A percentile compares a stretch with the other conserved stretches of the same genome.
These are phyloP conservation scores for Geosmithia flava DNA, from an alignment of 2,329 filamentous ascomycete species.

Conservation along the genomic window DNA sequence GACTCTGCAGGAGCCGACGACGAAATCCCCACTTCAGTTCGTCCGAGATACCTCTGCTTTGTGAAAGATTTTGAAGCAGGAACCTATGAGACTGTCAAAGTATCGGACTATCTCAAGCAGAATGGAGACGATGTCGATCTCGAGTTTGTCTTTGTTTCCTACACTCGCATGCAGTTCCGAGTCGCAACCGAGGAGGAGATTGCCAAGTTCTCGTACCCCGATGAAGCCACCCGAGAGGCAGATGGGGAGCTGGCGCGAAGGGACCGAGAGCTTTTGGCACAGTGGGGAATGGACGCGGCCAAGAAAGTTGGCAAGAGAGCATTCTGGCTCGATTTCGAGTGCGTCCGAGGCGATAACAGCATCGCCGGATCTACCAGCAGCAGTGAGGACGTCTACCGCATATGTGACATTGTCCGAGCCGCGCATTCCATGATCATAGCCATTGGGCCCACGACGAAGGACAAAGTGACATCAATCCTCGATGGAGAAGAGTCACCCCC, in stretches of 20 bases:
- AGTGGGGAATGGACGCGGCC: constrained; percentile 23
- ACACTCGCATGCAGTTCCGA: constrained; percentile 25
- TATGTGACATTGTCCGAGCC: constrained; percentile 29
- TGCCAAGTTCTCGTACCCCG: constrained; percentile 3
- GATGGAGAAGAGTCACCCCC: constrained; percentile 8
- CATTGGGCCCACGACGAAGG: constrained; percentile 13
- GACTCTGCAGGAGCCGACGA: neutral
- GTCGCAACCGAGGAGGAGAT: constrained; percentile 11
- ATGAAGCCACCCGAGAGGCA: constrained; percentile 7
- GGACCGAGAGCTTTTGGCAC: constrained; percentile 15
- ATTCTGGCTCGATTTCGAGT: constrained; percentile 29
- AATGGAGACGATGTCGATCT: constrained; percentile 10
- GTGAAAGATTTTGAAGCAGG: constrained; percentile 6
- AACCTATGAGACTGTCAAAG: constrained; percentile 9
- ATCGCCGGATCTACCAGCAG: constrained; percentile 13
- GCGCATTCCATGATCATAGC: constrained; percentile 27
- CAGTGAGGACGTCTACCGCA: constrained; percentile 22
- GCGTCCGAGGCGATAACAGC: constrained; percentile 20
- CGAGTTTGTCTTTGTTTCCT: constrained; percentile 26
- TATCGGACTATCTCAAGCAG: constrained; percentile 10
- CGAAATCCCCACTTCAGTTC: neutral
- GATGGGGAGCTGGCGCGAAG: constrained; percentile 6
- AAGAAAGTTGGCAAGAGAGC: constrained; percentile 20
- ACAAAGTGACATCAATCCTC: constrained; percentile 7
- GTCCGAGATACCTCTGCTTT: constrained; percentile 11